Evolutionary conservation across 768 basidiomycete species (phyloP), one percentile per base, ranked within the genome.

Genomic region (Russula olivacea): DNA sequence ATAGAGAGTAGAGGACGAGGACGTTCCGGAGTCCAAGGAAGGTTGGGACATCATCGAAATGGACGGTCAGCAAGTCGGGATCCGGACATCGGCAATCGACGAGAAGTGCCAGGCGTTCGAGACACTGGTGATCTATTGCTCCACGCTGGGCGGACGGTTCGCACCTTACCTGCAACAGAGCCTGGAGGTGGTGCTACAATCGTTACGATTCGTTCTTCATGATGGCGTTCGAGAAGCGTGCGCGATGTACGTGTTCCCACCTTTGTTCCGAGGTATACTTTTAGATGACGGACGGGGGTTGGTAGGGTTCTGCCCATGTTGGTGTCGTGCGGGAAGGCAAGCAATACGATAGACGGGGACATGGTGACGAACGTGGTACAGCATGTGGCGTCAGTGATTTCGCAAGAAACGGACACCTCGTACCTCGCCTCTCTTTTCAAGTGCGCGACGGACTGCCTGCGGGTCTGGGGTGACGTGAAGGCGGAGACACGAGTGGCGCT

Each of bases 41-140:
- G 88, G 89, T 11, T 92, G 85, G 85, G 89, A 89, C 69, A 89
- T 86, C 1, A 80, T 92, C 63, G 78, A 80, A 7, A 83, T 91
- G 78, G 88, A 91, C 54, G 91, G 91, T 0, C 85, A 87, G 54
- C 81, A 83, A 19, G 79, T 91, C 28, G 88, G 87, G 1, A 89
- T 93, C 65, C 81, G 87, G 59, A 93, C 90, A 3, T 85, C 88
- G 0, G 83, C 83, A 0, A 84, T 93, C 68, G 91, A 93, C 70
- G 90, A 93, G 68, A 93, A 93, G 69, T 90, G 89, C 61, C 88
- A 90, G 69, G 91, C 91, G 2, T 91, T 92, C 67, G 89, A 91
- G 69, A 91, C 89, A n/a, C 78, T 93, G 8, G 83, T 91, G 15
- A 87, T 91, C 23, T 88, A 91, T 70, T 86, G 84, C 65, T 86